phyloP scores from a whole-genome alignment of 2,329 filamentous ascomycete genomes.

The Aspergillus piperis region DNA sequence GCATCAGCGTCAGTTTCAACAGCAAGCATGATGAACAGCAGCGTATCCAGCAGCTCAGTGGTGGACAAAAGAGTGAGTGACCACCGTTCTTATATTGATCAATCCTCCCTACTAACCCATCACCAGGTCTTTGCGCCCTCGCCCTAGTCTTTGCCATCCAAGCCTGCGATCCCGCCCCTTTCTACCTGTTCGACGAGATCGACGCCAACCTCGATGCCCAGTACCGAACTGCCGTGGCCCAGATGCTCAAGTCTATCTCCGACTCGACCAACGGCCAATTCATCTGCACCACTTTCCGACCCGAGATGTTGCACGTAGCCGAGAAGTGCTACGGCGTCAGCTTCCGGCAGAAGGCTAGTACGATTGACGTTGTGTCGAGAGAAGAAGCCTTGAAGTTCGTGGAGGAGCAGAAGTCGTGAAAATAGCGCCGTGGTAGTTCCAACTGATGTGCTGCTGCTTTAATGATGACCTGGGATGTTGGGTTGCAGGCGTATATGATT shows the following conservation, averaged over 20 bases:
- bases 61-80: slow-evolving; percentile 89
- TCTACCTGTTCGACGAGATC: slow-evolving; percentile 99
- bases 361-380: slow-evolving; percentile 82
- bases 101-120: slow-evolving; percentile 15
- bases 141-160: slow-evolving; percentile 99
- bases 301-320: slow-evolving; percentile 91
- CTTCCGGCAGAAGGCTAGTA: slow-evolving; percentile 87
- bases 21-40: slow-evolving; percentile 98
- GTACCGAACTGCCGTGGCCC: slow-evolving; percentile 92
- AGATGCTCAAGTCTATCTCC: slow-evolving; percentile 79
- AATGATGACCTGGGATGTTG: slow-evolving; percentile 11
- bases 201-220: slow-evolving; percentile 98
- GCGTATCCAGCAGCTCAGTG: slow-evolving; percentile 93
- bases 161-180: slow-evolving; percentile 92
- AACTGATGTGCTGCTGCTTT: slow-evolving; percentile 16
- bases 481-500: slow-evolving; percentile 14
- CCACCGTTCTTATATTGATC: background rate
- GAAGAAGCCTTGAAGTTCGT: slow-evolving; percentile 93
- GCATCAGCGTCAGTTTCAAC: slow-evolving; percentile 97
- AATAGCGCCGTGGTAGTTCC: background rate
- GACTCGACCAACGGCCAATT: slow-evolving; percentile 68
- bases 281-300: slow-evolving; percentile 97
- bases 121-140: slow-evolving; percentile 82
- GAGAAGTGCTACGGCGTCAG: slow-evolving; percentile 98
- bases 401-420: slow-evolving; percentile 69